phyloP scores from a whole-genome alignment of 495 filamentous ascomycete genomes.

The Trichocladium uniseriatum region DNA sequence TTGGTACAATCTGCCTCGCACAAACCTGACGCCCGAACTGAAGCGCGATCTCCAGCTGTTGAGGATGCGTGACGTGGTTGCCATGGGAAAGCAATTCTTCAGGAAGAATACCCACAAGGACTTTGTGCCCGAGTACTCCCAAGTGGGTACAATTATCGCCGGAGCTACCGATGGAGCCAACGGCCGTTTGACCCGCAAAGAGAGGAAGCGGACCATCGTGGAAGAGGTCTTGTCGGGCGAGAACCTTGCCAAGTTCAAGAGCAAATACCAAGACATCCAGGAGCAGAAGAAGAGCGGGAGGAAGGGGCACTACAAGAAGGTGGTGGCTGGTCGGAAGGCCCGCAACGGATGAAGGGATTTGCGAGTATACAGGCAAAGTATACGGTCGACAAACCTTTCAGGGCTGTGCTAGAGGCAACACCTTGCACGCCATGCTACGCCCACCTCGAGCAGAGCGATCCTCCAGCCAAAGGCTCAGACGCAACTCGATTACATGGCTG shows the following conservation, averaged over 20 bases:
- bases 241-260: slow-evolving; percentile 27
- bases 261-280: slow-evolving; percentile 30
- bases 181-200: slow-evolving; percentile 69
- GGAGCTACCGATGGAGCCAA: slow-evolving; percentile 83
- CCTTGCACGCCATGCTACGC: not conserved
- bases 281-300: slow-evolving; percentile 23
- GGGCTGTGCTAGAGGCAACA: not conserved
- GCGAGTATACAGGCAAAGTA: not conserved
- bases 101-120: slow-evolving; percentile 62
- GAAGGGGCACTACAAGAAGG: slow-evolving; percentile 26
- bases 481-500: no score
- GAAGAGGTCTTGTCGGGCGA: slow-evolving; percentile 72
- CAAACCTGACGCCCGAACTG: slow-evolving; percentile 71
- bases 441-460: not conserved
- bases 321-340: slow-evolving; percentile 22
- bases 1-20: slow-evolving; percentile 85
- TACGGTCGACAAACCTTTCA: not conserved
- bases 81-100: slow-evolving; percentile 77
- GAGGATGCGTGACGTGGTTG: slow-evolving; percentile 79
- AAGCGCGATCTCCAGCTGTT: slow-evolving; percentile 81
- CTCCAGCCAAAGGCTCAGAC: no score
- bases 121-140: slow-evolving; percentile 66
- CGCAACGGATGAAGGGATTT: slow-evolving; percentile 14
- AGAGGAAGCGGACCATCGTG: slow-evolving; percentile 83
- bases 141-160: slow-evolving; percentile 81